Percentiles rank a stretch among this genome's conserved stretches.
Evolutionary conservation across 2,329 filamentous ascomycete species (phyloP).

Genomic region (Fusarium sp.): DNA sequence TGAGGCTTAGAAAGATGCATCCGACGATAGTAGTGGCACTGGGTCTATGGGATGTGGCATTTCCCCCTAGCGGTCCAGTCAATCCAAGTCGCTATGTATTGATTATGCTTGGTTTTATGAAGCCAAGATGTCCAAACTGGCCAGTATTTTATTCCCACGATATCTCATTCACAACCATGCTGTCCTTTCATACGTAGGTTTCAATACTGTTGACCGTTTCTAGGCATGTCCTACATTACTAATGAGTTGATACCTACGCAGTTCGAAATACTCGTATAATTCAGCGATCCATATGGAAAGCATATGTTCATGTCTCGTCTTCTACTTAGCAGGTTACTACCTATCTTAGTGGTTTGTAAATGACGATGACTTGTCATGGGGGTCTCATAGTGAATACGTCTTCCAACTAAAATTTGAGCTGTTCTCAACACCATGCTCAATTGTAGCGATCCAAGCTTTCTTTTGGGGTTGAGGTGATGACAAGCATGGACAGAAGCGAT

Average conservation of each 20-base stretch:
- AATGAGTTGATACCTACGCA: background rate
- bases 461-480: background rate
- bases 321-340: background rate
- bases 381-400: background rate
- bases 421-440: background rate
- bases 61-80: background rate
- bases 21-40: background rate
- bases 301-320: background rate
- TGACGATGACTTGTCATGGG: background rate
- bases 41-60: background rate
- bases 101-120: slow-evolving; percentile 1
- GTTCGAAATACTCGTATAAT: background rate
- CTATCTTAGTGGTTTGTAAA: background rate
- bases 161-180: background rate
- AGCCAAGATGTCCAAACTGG: background rate
- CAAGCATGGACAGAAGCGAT: background rate
- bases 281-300: background rate
- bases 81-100: background rate
- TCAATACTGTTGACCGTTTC: background rate
- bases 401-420: background rate
- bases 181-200: background rate
- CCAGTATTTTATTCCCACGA: background rate
- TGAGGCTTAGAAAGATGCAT: background rate
- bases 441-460: slow-evolving; percentile 4
- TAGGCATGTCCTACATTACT: background rate